phyloP scores from a whole-genome alignment of 2,329 filamentous ascomycete genomes.

The Fusarium annulatum region DNA sequence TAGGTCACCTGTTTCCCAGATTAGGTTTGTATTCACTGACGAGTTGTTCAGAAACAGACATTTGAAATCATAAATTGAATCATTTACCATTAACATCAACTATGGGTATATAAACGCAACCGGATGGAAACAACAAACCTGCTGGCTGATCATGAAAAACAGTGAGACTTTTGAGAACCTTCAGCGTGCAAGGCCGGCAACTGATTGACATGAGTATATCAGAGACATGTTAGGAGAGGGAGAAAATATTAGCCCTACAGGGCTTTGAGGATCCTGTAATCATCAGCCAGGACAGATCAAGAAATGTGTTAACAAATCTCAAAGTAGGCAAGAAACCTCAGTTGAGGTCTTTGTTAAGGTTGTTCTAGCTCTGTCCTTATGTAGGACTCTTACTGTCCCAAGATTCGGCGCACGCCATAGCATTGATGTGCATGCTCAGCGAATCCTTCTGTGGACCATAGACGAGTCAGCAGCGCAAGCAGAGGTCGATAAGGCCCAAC shows the following conservation, averaged over 20 bases:
- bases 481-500: conserved; percentile 38
- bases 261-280: conserved; percentile 6
- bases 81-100: neutral
- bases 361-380: neutral
- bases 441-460: conserved; percentile 37
- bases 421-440: conserved; percentile 38
- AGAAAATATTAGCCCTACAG: neutral
- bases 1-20: neutral
- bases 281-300: conserved; percentile 18
- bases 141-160: neutral
- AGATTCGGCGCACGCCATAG: conserved; percentile 35
- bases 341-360: neutral
- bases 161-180: neutral
- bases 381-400: conserved; percentile 16
- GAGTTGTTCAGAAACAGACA: neutral
- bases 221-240: neutral
- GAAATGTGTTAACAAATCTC: neutral
- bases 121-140: neutral
- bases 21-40: neutral
- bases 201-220: neutral
- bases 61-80: neutral
- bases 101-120: conserved; percentile 22
- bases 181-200: neutral
- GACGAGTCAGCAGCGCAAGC: conserved; percentile 27
- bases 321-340: neutral